These are phyloP conservation scores for Naganishia albida DNA, from an alignment of 1,284 basidiomycete species.

Conservation along the genomic window DNA sequence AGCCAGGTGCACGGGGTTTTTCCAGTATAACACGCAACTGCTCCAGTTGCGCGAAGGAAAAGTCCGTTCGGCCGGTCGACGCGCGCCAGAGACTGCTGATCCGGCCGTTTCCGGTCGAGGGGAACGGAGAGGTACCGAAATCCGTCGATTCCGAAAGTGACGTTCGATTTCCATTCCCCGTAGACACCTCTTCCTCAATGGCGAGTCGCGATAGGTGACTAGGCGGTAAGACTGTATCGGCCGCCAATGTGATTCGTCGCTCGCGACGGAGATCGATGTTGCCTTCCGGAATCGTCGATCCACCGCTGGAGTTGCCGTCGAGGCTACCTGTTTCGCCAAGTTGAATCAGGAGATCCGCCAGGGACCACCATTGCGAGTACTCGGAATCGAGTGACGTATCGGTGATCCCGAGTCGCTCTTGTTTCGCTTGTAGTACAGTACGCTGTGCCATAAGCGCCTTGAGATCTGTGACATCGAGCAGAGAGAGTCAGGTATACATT, in stretches of 20 bases:
- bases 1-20: neutral
- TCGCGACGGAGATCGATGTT: constrained; percentile 8
- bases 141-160: neutral
- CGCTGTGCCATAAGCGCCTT: constrained; percentile 33
- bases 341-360: constrained; percentile 26
- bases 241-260: constrained; percentile 29
- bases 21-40: constrained; percentile 28
- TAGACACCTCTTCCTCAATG: neutral
- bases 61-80: constrained; percentile 23
- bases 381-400: constrained; percentile 2
- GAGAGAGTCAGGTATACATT: neutral
- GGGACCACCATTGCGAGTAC: constrained; percentile 28
- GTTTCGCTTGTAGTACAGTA: constrained; percentile 20
- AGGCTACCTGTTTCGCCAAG: constrained; percentile 30
- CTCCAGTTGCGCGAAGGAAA: constrained; percentile 27
- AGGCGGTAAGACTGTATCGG: constrained; percentile 16
- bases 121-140: neutral
- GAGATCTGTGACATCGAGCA: constrained; percentile 17
- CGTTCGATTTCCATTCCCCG: neutral
- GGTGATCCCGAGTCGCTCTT: constrained; percentile 7
- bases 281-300: neutral
- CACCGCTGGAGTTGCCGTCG: constrained; percentile 4
- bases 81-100: constrained; percentile 20
- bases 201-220: constrained; percentile 3
- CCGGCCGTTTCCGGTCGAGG: neutral